phyloP scores from a whole-genome alignment of 202 grass and related monocot species.

The Digitaria exilis region DNA sequence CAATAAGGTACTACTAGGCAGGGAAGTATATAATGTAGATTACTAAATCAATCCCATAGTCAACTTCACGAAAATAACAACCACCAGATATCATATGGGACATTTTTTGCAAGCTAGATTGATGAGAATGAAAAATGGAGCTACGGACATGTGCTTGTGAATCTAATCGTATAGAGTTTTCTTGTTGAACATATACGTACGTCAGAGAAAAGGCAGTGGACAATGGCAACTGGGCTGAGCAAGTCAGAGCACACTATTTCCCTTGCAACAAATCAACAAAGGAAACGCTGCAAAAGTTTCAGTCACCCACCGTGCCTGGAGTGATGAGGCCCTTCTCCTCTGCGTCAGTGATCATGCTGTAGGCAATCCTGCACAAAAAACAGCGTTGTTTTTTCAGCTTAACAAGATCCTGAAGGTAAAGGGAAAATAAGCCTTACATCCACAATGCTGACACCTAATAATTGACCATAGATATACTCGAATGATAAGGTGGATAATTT shows the following conservation, averaged over 20 bases:
- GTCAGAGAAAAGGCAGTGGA: background rate
- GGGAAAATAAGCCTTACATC: background rate
- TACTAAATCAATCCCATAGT: background rate
- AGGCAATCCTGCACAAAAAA: constrained; percentile 62
- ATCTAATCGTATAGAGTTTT: background rate
- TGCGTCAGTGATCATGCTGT: constrained; percentile 79
- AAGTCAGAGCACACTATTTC: background rate
- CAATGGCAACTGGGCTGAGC: no score
- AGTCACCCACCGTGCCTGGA: constrained; percentile 53
- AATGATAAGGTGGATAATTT: background rate
- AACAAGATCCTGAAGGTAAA: background rate
- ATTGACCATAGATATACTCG: background rate
- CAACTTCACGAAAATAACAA: background rate
- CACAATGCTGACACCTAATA: background rate
- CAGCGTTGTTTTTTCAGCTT: background rate
- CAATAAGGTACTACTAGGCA: background rate
- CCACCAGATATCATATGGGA: no score
- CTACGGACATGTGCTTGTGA: background rate
- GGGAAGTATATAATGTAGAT: background rate
- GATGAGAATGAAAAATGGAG: no score
- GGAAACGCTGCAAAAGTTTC: constrained; percentile 1
- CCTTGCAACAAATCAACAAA: background rate
- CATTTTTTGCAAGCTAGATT: no score
- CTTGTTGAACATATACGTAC: background rate
- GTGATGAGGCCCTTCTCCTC: constrained; percentile 69